Evolutionary conservation across 495 filamentous ascomycete genomes (phyloP).

Genomic region (Bombardia bombarda): DNA sequence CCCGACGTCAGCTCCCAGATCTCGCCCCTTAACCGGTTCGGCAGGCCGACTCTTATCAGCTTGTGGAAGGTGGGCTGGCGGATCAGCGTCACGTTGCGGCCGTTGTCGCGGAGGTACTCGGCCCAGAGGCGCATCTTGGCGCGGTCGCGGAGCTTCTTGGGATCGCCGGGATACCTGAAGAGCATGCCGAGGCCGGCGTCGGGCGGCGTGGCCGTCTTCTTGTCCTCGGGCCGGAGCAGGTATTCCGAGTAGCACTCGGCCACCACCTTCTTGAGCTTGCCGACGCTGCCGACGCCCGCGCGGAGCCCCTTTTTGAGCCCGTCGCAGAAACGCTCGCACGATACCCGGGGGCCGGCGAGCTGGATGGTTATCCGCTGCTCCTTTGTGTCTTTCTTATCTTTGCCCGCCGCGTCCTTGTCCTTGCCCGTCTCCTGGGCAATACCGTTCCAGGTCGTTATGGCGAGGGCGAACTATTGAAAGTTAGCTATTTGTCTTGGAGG

Average conservation of each 20-base stretch:
- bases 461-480: conserved; percentile 76
- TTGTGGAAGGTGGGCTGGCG: conserved; percentile 97
- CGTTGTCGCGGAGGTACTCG: conserved; percentile 94
- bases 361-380: conserved; percentile 84
- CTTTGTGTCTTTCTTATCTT: conserved; percentile 44
- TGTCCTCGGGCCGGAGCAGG: conserved; percentile 55
- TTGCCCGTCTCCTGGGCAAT: conserved; percentile 42
- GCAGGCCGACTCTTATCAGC: conserved; percentile 87
- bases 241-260: conserved; percentile 90
- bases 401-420: conserved; percentile 43
- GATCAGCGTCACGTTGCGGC: conserved; percentile 83
- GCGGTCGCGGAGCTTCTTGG: conserved; percentile 86
- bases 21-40: conserved; percentile 87
- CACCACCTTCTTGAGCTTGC: conserved; percentile 68
- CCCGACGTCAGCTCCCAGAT: conserved; percentile 94
- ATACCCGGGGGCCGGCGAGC: conserved; percentile 76
- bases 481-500: no score
- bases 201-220: conserved; percentile 56
- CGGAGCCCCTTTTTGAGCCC: conserved; percentile 82
- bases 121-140: conserved; percentile 98
- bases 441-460: conserved; percentile 95
- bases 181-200: conserved; percentile 89
- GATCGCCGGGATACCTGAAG: conserved; percentile 92
- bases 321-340: conserved; percentile 94
- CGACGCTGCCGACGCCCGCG: conserved; percentile 76